A percentile compares a stretch with the other conserved stretches of the same genome.
These are phyloP conservation scores for Debaryomyces tyrocola DNA, from an alignment of 805 yeast genomes.

Conservation along the genomic window DNA sequence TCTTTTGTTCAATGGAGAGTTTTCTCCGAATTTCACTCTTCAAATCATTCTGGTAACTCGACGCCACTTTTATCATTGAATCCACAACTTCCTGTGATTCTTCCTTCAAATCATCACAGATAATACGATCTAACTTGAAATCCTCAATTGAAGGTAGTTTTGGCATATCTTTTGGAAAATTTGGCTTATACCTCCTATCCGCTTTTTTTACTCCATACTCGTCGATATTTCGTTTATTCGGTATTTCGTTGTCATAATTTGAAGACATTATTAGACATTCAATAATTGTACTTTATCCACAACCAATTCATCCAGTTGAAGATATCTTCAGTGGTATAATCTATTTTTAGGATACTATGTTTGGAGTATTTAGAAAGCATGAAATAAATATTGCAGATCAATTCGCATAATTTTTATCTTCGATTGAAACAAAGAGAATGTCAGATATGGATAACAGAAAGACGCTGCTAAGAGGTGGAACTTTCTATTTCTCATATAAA, in stretches of 20 bases:
- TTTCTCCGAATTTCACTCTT: constrained; percentile 32
- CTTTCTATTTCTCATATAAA: no score
- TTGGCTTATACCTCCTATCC: neutral
- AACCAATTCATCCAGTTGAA: no score
- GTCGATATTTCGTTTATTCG: neutral
- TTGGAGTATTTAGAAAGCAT: no score
- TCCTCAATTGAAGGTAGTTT: constrained; percentile 28
- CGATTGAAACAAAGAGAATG: no score
- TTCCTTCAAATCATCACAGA: constrained; percentile 19
- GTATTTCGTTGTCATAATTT: neutral
- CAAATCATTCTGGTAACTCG: constrained; percentile 37
- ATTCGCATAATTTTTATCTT: no score
- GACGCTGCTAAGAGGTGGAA: no score
- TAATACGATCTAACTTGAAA: constrained; percentile 31
- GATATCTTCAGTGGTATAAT: no score
- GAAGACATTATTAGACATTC: no score
- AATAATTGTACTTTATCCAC: no score
- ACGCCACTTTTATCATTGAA: constrained; percentile 24
- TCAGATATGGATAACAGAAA: no score
- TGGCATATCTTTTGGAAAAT: constrained; percentile 8
- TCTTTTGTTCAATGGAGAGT: constrained; percentile 37
- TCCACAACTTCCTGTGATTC: constrained; percentile 32
- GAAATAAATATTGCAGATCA: no score
- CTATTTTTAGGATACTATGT: no score
- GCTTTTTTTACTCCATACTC: neutral